Evolutionary conservation across 306 rosid species (phyloP), one percentile per base, ranked within the genome.

Genomic region (Morella rubra): DNA sequence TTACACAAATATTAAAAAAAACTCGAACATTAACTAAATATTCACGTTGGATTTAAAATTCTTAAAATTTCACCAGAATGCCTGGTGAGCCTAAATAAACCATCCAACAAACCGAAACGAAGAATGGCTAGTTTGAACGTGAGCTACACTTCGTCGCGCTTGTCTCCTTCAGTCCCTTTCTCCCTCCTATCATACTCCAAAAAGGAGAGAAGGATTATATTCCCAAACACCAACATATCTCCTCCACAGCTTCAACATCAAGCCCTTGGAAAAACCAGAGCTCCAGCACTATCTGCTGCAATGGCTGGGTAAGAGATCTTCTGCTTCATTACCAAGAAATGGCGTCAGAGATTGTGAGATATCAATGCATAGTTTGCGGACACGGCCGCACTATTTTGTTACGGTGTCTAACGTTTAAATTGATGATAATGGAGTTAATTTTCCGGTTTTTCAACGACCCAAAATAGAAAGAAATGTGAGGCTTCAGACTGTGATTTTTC

Each of bases 241-340:
- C 79, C 80, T 22, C 58, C 44, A 56, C 79, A 74, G 72, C 87
- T 84, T 80, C 79, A 46, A 42, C 83, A 60, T 46, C 77, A 64
- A 69, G 15, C 83, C 24, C 51, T 56, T 47, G 61, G 77, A 54
- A 71, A 44, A 74, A 18, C 76, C 56, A 74, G 82, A 81, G 75
- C 81, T 53, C 46, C 71, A 32, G 58, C 64, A 51, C 53, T 56
- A 50, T 74, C 77, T 66, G 77, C 77, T 68, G 55, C 73, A 70
- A 88, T 88, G 90, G 84, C 82, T 75, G 85, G 85, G 92, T 90
- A 88, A 47, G 56, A 47, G 19, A 2, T 52, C 32, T 59, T 77
- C 51, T 59, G 56, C 50, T 71, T 18, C 24, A 16, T 64, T 70
- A 9, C 22, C 24, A 75, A 54, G 77, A 69, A 45, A 40, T 68